These are phyloP conservation scores for Nakazawaea ishiwadae DNA, from an alignment of 805 yeast genomes.

Conservation along the genomic window DNA sequence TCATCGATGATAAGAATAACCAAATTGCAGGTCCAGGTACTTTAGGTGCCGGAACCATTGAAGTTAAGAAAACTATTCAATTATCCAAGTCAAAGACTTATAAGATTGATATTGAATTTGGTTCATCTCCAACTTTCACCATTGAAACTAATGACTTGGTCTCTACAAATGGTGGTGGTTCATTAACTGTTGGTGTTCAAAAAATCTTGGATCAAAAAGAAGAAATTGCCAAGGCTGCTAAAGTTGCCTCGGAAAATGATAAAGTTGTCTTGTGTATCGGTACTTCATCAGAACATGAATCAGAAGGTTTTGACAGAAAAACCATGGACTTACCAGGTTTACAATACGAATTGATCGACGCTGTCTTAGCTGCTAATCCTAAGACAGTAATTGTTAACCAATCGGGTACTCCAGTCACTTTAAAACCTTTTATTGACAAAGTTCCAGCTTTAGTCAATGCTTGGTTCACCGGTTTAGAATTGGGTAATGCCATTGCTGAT, in stretches of 20 bases:
- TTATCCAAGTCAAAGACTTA: conserved; percentile 31
- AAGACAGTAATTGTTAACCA: conserved; percentile 52
- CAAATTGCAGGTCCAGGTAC: conserved; percentile 35
- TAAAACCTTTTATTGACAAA: conserved; percentile 47
- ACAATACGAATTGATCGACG: conserved; percentile 40
- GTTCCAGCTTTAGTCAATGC: conserved; percentile 45
- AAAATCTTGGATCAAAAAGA: conserved; percentile 24
- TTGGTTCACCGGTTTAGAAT: conserved; percentile 55
- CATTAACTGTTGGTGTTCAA: conserved; percentile 28
- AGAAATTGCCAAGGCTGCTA: conserved; percentile 38
- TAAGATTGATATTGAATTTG: conserved; percentile 35
- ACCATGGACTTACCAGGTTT: conserved; percentile 46
- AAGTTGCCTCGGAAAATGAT: conserved; percentile 44
- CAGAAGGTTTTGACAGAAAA: conserved; percentile 54
- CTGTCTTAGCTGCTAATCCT: conserved; percentile 40
- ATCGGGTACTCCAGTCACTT: conserved; percentile 56
- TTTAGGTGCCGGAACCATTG: conserved; percentile 39
- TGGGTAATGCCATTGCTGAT: conserved; percentile 57
- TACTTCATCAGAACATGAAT: conserved; percentile 50
- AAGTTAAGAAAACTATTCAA: conserved; percentile 23
- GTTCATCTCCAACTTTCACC: conserved; percentile 33
- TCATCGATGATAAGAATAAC: conserved; percentile 40
- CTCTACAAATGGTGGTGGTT: conserved; percentile 31
- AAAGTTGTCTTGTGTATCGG: conserved; percentile 51
- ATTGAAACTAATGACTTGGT: conserved; percentile 17